Percentiles rank a stretch among this genome's conserved stretches.
These are phyloP conservation scores for Mucor irregularis DNA, from an alignment of 371 early-diverging fungal species.

Conservation along the genomic window DNA sequence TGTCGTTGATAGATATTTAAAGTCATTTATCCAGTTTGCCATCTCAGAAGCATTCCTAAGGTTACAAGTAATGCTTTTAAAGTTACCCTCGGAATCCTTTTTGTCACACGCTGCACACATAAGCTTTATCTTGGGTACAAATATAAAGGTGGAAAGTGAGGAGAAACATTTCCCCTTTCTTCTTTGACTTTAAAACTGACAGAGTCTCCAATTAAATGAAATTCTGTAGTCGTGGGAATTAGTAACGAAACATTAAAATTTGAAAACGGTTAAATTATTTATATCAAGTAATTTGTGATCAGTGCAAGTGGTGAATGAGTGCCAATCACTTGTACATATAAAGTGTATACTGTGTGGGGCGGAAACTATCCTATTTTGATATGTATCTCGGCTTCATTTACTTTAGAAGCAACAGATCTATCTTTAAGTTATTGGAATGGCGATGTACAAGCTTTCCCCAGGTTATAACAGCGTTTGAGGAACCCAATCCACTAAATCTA, in stretches of 20 bases:
- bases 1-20: too few species aligned
- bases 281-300: neutral
- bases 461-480: neutral
- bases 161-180: neutral
- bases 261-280: slow-evolving; percentile 1
- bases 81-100: neutral
- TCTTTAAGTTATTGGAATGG: too few species aligned
- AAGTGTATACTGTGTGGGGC: slow-evolving; percentile 1
- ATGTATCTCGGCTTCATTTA: neutral
- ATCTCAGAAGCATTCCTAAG: too few species aligned
- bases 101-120: neutral
- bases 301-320: neutral
- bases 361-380: slow-evolving; percentile 8
- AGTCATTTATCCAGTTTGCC: too few species aligned
- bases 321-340: neutral
- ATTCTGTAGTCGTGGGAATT: slow-evolving; percentile 1
- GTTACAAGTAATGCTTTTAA: too few species aligned
- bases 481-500: neutral
- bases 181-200: neutral
- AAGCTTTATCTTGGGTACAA: too few species aligned
- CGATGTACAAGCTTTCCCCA: neutral
- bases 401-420: neutral
- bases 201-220: neutral
- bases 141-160: too few species aligned
- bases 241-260: neutral